Percentiles rank a stretch among this genome's conserved stretches.
Conservation (phyloP, 257 asterid genomes). For the Pogostemon cablin region DNA sequence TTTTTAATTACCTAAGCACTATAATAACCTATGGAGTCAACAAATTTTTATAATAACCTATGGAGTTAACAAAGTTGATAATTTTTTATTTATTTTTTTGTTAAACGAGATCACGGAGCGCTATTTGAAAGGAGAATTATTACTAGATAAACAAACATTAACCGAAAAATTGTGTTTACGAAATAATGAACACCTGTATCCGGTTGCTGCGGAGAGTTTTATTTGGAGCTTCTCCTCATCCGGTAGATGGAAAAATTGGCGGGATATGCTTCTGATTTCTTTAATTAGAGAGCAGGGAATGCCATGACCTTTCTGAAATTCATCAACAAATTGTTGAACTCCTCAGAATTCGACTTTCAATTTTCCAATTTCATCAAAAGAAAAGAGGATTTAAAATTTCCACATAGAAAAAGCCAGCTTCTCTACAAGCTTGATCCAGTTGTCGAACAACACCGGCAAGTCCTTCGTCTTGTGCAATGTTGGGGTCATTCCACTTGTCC, state of each 20-base stretch:
- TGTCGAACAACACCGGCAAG: slow-evolving; percentile 70
- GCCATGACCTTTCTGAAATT: slow-evolving; percentile 85
- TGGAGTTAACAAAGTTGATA: too few species aligned
- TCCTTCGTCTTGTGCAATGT: slow-evolving; percentile 52
- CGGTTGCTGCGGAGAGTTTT: slow-evolving; percentile 73
- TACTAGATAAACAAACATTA: background rate
- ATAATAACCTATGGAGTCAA: too few species aligned
- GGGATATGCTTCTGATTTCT: slow-evolving; percentile 65
- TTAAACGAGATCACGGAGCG: too few species aligned
- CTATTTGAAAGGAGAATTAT: background rate
- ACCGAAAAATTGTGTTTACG: background rate
- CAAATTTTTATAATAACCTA: too few species aligned
- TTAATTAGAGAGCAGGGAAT: slow-evolving; percentile 62
- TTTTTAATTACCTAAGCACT: too few species aligned
- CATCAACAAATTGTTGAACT: background rate
- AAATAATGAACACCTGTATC: slow-evolving; percentile 68
- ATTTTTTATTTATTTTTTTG: too few species aligned
- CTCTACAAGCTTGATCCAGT: slow-evolving; percentile 72
- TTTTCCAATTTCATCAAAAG: background rate
- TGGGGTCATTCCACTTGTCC: slow-evolving; percentile 81
- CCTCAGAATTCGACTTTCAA: background rate
- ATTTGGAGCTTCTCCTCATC: slow-evolving; percentile 75
- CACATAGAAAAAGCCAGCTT: slow-evolving; percentile 89
- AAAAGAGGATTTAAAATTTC: slow-evolving; percentile 36
- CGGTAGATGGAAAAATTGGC: slow-evolving; percentile 65